Percentiles rank a stretch among this genome's conserved stretches.
Conservation (phyloP, 805 yeast species). For the Jamesozyma rosinii region DNA sequence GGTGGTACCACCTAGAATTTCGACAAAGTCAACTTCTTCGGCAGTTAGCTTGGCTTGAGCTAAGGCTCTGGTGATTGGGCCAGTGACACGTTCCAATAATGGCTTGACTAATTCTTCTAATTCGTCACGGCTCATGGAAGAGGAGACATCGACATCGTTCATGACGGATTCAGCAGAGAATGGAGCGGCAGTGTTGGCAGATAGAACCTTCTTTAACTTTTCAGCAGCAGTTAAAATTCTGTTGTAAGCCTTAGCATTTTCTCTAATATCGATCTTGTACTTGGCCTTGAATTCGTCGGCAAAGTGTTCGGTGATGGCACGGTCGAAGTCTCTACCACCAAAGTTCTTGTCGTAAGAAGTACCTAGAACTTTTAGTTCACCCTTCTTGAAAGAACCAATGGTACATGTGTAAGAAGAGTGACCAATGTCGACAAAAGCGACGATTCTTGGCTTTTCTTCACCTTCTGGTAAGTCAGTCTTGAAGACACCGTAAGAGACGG, state of each 20-base stretch:
- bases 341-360: conserved; percentile 90
- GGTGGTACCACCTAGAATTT: conserved; percentile 95
- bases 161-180: conserved; percentile 91
- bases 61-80: conserved; percentile 76
- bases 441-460: conserved; percentile 69
- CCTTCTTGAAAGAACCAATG: conserved; percentile 85
- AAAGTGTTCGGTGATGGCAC: conserved; percentile 87
- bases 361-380: conserved; percentile 88
- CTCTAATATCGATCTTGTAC: conserved; percentile 85
- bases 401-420: conserved; percentile 90
- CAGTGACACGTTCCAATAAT: conserved; percentile 61
- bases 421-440: conserved; percentile 94
- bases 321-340: conserved; percentile 97
- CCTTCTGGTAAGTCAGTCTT: conserved; percentile 88
- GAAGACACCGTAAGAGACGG: conserved; percentile 98
- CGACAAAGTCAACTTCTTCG: conserved; percentile 80
- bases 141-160: conserved; percentile 93
- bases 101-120: conserved; percentile 85
- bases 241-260: conserved; percentile 90
- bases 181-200: conserved; percentile 93
- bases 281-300: conserved; percentile 86
- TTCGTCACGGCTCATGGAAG: conserved; percentile 81
- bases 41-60: conserved; percentile 63
- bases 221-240: conserved; percentile 89
- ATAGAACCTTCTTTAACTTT: conserved; percentile 86